phyloP scores from a whole-genome alignment of 495 filamentous ascomycete species.

The Rhypophila decipiens region DNA sequence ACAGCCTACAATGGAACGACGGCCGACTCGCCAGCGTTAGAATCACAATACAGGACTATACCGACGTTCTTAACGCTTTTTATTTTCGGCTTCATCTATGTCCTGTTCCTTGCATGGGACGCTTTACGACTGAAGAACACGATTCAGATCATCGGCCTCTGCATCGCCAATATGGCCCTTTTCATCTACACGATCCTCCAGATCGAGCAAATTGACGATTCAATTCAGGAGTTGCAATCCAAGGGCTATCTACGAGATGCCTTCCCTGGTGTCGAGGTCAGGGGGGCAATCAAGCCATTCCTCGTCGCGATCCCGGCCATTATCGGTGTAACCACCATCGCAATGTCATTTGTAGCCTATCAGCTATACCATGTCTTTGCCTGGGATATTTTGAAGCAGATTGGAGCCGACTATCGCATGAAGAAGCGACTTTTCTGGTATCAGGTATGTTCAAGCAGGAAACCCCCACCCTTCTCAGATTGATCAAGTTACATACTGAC shows the following conservation, averaged over 20 bases:
- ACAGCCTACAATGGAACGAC: slow-evolving; percentile 30
- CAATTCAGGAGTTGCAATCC: slow-evolving; percentile 46
- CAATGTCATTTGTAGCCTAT: slow-evolving; percentile 74
- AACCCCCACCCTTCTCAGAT: too few species aligned
- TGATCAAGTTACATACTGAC: too few species aligned
- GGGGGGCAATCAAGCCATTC: slow-evolving; percentile 62
- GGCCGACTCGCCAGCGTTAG: slow-evolving; percentile 9
- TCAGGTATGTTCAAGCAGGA: slow-evolving; percentile 65
- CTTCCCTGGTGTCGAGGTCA: slow-evolving; percentile 43
- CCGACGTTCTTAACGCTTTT: slow-evolving; percentile 92
- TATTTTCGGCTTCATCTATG: slow-evolving; percentile 93
- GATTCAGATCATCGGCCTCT: slow-evolving; percentile 95
- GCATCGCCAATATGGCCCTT: slow-evolving; percentile 82
- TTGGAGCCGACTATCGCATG: slow-evolving; percentile 93
- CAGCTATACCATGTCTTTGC: slow-evolving; percentile 98
- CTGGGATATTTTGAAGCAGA: slow-evolving; percentile 99
- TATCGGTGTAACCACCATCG: slow-evolving; percentile 65
- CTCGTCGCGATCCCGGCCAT: slow-evolving; percentile 81
- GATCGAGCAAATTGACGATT: slow-evolving; percentile 75
- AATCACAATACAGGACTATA: slow-evolving; percentile 58
- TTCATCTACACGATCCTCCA: slow-evolving; percentile 90
- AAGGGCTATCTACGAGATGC: slow-evolving; percentile 29
- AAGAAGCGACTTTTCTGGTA: slow-evolving; percentile 94
- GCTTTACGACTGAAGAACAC: slow-evolving; percentile 93
- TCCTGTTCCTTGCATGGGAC: slow-evolving; percentile 84